Evolutionary conservation across 2,329 filamentous ascomycete genomes (phyloP), one percentile per base, ranked within the genome.

Genomic region (Lecanicillium sp.): DNA sequence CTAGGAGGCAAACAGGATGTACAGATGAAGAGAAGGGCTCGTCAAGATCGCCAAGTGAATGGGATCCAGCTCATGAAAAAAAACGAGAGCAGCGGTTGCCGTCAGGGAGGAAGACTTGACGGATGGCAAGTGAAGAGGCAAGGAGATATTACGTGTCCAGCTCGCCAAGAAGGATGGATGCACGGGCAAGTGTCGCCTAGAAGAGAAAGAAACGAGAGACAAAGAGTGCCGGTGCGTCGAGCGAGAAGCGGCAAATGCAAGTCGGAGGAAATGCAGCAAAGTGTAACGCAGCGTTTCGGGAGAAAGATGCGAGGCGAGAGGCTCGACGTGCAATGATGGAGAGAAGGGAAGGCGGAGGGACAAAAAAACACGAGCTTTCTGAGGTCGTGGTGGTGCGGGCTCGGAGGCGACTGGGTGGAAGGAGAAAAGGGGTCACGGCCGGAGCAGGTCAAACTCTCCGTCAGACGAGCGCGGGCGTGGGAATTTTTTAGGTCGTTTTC

Each of bases 61-160:
- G 40, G 34, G 40, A 37, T 38, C 40, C 5, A 30, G 14, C 6
- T 30, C 29, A 6, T 7, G n/a, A 13, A 30, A 30, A 30, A 6
- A 13, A 13, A 30, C 14, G 19, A 40, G 19, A 14, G 20, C 20
- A 5, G 17, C 18, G 22, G 14, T 13, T 32, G 18, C 18, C 18
- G 27, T 19, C 13, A 34, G 11, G 20, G n/a, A 29, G 10, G n/a
- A 22, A 20, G 18, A 27, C 4, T 25, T 27, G 28, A 34, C 22
- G 13, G 17, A 17, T 35, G 12, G 34, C 25, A 34, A 33, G 35
- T 27, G n/a, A 2, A 27, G 28, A 36, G 20, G 12, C 12, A 25
- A 22, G 17, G 35, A 41, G 14, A 22, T 41, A 41, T 38, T 41
- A 41, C 40, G 40, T 41, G 35, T 41, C 35, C 37, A 25, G 35